Evolutionary conservation across 495 filamentous ascomycete species (phyloP).

Genomic region (Hyaloscypha hepaticicola): DNA sequence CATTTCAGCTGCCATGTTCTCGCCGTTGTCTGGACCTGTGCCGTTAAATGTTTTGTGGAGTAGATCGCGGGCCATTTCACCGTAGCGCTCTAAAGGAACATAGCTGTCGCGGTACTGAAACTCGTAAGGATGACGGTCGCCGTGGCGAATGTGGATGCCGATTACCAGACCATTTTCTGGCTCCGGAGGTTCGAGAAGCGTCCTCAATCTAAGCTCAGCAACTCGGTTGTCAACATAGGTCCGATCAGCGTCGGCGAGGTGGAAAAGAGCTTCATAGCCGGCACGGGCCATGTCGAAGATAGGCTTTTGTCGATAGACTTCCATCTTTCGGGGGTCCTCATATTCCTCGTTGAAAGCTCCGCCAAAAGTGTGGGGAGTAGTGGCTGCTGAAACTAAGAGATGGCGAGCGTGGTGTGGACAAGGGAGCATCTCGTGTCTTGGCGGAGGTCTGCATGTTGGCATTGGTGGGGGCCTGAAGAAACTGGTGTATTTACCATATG

Average conservation of each 20-base stretch:
- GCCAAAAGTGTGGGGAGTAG: constrained; percentile 55
- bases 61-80: constrained; percentile 33
- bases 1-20: constrained; percentile 19
- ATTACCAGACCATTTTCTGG: constrained; percentile 46
- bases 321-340: constrained; percentile 46
- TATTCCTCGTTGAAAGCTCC: constrained; percentile 50
- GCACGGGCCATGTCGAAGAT: constrained; percentile 60
- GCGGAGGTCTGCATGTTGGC: constrained; percentile 58
- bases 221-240: constrained; percentile 52
- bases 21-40: constrained; percentile 7
- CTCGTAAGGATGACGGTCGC: constrained; percentile 66
- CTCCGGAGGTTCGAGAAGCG: constrained; percentile 33
- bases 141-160: constrained; percentile 70
- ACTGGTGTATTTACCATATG: constrained; percentile 65
- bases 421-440: constrained; percentile 61
- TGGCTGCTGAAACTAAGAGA: constrained; percentile 66
- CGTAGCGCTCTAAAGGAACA: constrained; percentile 62
- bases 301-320: constrained; percentile 46
- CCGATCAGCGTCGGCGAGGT: constrained; percentile 54
- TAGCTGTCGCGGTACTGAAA: constrained; percentile 66
- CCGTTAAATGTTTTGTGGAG: constrained; percentile 24
- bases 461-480: constrained; percentile 63
- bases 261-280: constrained; percentile 67
- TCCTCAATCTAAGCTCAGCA: constrained; percentile 44
- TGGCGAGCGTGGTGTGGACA: constrained; percentile 69